phyloP scores from a whole-genome alignment of 1,284 basidiomycete species.

The Apiotrichum sp. region DNA sequence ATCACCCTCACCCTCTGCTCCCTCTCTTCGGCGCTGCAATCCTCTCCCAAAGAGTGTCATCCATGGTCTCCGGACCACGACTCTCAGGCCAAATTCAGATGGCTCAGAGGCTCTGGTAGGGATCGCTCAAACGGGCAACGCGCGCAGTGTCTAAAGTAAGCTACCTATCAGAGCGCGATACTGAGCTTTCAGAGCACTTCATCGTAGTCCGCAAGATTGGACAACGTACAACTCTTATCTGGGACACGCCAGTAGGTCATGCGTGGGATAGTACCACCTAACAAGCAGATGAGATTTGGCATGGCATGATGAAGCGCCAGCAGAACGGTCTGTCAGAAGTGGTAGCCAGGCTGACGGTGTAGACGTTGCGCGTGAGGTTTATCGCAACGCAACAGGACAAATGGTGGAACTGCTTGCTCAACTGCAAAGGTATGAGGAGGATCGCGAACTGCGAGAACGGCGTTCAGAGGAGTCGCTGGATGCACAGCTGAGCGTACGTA shows the following conservation, averaged over 20 bases:
- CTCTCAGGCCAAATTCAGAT: too few species aligned
- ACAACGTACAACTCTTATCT: conserved; percentile 41
- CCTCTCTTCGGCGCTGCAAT: conserved; percentile 36
- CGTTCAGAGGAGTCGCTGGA: too few species aligned
- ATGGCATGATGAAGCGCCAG: background rate
- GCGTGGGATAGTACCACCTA: too few species aligned
- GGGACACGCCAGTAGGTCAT: conserved; percentile 38
- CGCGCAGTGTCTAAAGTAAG: conserved; percentile 27
- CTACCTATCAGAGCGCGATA: background rate
- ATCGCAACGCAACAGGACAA: too few species aligned
- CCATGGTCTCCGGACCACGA: conserved; percentile 21
- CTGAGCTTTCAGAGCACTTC: conserved; percentile 29
- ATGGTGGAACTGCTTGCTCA: too few species aligned
- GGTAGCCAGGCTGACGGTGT: too few species aligned
- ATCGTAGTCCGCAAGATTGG: conserved; percentile 47
- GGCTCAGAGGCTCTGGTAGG: too few species aligned
- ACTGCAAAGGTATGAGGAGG: too few species aligned
- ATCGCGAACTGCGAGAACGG: too few species aligned
- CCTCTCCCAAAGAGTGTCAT: conserved; percentile 31
- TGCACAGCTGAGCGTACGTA: too few species aligned
- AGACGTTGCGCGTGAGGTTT: too few species aligned
- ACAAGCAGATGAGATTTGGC: background rate
- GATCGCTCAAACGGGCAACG: too few species aligned
- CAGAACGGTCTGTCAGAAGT: background rate
- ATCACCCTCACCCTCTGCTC: conserved; percentile 44